These are phyloP conservation scores for Sonneratia alba DNA, from an alignment of 345 rosid species.

Conservation along the genomic window DNA sequence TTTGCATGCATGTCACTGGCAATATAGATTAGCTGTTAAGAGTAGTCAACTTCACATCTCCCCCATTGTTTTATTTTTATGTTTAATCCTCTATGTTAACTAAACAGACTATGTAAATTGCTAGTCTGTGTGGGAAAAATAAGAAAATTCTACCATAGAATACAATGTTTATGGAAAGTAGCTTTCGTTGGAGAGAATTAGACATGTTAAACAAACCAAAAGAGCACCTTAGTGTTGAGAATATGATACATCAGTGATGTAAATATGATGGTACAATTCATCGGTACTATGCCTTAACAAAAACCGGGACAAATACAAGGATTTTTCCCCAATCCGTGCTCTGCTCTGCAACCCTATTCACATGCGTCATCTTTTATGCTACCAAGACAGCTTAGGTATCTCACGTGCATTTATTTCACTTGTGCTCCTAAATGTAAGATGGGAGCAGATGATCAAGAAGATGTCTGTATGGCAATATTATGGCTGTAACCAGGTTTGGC, in stretches of 20 bases:
- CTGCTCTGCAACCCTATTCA: neutral
- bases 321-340: too few relatives aligned
- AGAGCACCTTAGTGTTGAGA: neutral
- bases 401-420: neutral
- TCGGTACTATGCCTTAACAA: neutral
- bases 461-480: neutral
- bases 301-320: neutral
- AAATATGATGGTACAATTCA: neutral
- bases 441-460: neutral
- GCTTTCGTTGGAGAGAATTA: neutral
- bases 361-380: neutral
- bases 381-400: neutral
- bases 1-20: too few relatives aligned
- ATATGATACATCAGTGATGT: neutral
- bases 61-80: too few relatives aligned
- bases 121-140: too few relatives aligned
- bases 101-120: too few relatives aligned
- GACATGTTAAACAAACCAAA: neutral
- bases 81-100: too few relatives aligned
- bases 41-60: too few relatives aligned
- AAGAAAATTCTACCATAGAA: too few relatives aligned
- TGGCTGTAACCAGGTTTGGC: neutral
- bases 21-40: too few relatives aligned
- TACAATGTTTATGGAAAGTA: too few relatives aligned
- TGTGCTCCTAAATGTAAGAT: neutral